phyloP scores from a whole-genome alignment of 768 basidiomycete species.

The Lentinus tigrinus region DNA sequence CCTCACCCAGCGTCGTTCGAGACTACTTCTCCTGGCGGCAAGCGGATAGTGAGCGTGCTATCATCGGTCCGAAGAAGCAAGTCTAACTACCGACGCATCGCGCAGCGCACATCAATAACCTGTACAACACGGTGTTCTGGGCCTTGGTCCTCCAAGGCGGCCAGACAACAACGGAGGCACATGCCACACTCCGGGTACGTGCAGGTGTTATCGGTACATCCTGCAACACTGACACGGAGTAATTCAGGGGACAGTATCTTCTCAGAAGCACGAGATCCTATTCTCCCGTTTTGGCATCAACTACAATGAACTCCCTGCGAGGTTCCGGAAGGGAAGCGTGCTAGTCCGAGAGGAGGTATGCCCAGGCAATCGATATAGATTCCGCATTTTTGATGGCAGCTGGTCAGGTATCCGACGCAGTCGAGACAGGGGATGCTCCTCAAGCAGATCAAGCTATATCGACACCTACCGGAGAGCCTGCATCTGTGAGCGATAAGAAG shows the following conservation, averaged over 20 bases:
- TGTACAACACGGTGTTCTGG: constrained; percentile 97
- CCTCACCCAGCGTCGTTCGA: constrained; percentile 62
- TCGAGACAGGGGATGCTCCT: neutral
- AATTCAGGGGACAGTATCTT: constrained; percentile 80
- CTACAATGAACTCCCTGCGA: constrained; percentile 72
- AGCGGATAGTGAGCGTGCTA: constrained; percentile 73
- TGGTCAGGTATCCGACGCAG: neutral
- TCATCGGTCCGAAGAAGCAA: neutral
- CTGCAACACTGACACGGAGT: neutral
- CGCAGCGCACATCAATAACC: constrained; percentile 93
- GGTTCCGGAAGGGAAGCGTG: constrained; percentile 84
- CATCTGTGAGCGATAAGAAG: constrained; percentile 24
- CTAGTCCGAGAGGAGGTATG: constrained; percentile 65
- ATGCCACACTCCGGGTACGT: constrained; percentile 71
- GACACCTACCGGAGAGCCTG: neutral
- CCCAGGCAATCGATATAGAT: neutral
- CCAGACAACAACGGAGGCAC: constrained; percentile 75
- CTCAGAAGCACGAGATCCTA: constrained; percentile 89
- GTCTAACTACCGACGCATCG: neutral
- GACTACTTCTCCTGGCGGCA: constrained; percentile 98
- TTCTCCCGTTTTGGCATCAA: constrained; percentile 82
- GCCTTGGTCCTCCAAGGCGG: constrained; percentile 85
- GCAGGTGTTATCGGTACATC: neutral
- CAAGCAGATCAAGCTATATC: neutral
- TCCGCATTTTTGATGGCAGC: neutral